phyloP scores from a whole-genome alignment of 768 basidiomycete species.

The Leccinum sublutescens region DNA sequence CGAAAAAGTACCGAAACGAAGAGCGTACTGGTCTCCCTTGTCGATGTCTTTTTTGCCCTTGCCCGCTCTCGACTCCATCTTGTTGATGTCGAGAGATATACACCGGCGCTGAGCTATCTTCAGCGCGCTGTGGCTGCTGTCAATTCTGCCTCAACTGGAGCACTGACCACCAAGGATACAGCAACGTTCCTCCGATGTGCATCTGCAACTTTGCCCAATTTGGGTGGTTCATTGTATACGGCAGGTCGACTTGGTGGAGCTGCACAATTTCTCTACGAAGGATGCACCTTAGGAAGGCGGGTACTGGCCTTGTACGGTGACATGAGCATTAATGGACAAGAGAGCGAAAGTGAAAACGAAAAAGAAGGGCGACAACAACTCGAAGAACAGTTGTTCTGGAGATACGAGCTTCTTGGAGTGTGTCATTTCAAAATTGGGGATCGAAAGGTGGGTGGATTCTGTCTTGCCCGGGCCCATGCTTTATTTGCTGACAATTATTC shows the following conservation, averaged over 20 bases:
- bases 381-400: constrained; percentile 60
- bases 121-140: constrained; percentile 38
- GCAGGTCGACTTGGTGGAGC: constrained; percentile 59
- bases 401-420: constrained; percentile 81
- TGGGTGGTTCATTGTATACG: constrained; percentile 71
- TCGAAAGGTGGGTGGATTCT: constrained; percentile 52
- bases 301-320: constrained; percentile 38
- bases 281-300: constrained; percentile 52
- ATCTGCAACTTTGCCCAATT: constrained; percentile 68
- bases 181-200: constrained; percentile 67
- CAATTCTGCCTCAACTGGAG: constrained; percentile 3
- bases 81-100: constrained; percentile 46
- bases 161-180: constrained; percentile 16
- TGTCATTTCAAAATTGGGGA: constrained; percentile 79
- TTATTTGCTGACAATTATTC: not conserved
- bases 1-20: constrained; percentile 20
- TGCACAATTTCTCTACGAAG: constrained; percentile 62
- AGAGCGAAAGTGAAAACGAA: constrained; percentile 26
- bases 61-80: constrained; percentile 43
- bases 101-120: constrained; percentile 46
- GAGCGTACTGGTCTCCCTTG: constrained; percentile 41
- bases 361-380: constrained; percentile 54
- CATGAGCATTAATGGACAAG: constrained; percentile 5
- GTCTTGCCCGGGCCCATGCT: not conserved
- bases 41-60: constrained; percentile 58